Evolutionary conservation across 1,284 basidiomycete genomes (phyloP), one percentile per base, ranked within the genome.

Genomic region (Entoloma clypeatum): DNA sequence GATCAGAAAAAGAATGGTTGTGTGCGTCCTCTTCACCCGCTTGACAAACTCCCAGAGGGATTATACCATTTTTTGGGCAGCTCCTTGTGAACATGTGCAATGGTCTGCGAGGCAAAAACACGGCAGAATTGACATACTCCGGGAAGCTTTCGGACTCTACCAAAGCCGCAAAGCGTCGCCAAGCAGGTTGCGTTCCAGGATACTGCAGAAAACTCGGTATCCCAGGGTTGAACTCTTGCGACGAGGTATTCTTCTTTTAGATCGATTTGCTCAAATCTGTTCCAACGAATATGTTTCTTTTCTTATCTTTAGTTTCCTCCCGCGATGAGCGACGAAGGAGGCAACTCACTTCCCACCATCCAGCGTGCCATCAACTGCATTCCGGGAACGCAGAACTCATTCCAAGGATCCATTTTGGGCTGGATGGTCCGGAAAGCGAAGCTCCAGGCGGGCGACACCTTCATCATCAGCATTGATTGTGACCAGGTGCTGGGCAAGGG

Each of bases 31-130:
- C 10, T 13, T 19, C n/a, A 10, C 11, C 19, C 11, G 2, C 7
- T 7, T 29, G 31, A 22, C 27, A 13, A n/a, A n/a, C n/a, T n/a
- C n/a, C n/a, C n/a, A n/a, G n/a, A n/a, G n/a, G n/a, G n/a, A n/a
- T n/a, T n/a, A n/a, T n/a, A n/a, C n/a, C n/a, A 14, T 29, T 4
- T 18, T 1, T 14, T 30, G 11, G 1, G 6, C 14, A 30, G 19
- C 41, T 25, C n/a, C 34, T 37, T 27, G 35, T 23, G 19, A 43
- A 43, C 16, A 43, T 43, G 41, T 43, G 41, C 14, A 43, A 43
- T 37, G 41, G 41, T 31, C 22, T 43, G 35, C 24, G 29, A 21
- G 41, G 41, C 27, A 43, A 43, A 22, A 43, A 43, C 14, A 43
- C 41, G 19, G 35, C 28, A 28, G 31, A 21, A 18, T 21, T 43